phyloP scores from a whole-genome alignment of 2,329 filamentous ascomycete species.

The Amauroascus verrucosus region DNA sequence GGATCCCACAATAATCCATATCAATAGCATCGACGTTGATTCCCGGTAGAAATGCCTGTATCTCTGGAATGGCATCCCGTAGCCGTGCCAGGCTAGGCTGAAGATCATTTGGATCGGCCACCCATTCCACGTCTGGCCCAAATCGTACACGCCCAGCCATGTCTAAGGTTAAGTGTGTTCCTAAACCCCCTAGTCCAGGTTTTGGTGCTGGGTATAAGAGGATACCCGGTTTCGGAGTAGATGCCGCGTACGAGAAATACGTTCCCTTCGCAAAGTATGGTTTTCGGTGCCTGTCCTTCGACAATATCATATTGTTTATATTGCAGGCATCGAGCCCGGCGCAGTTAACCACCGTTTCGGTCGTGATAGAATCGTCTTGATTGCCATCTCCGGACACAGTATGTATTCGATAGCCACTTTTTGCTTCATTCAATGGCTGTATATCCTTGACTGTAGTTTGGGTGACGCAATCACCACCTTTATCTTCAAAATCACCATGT shows the following conservation, averaged over 20 bases:
- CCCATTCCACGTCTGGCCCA: conserved; percentile 93
- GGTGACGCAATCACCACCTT: conserved; percentile 64
- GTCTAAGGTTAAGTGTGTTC: conserved; percentile 89
- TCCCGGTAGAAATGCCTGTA: conserved; percentile 65
- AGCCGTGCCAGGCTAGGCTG: conserved; percentile 55
- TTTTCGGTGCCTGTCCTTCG: conserved; percentile 41
- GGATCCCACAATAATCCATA: conserved; percentile 82
- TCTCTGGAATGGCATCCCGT: conserved; percentile 58
- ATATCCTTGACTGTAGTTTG: conserved; percentile 55
- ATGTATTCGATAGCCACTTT: conserved; percentile 62
- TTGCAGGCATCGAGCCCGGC: conserved; percentile 69
- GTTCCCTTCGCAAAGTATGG: conserved; percentile 87
- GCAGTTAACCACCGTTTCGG: conserved; percentile 71
- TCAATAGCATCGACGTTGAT: conserved; percentile 56
- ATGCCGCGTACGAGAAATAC: conserved; percentile 74
- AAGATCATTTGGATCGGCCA: conserved; percentile 60
- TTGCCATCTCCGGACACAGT: conserved; percentile 34
- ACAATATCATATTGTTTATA: conserved; percentile 71
- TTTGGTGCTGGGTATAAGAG: conserved; percentile 82
- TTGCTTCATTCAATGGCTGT: conserved; percentile 43
- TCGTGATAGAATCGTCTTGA: conserved; percentile 48
- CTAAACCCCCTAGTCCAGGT: conserved; percentile 75
- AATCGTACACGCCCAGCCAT: conserved; percentile 76
- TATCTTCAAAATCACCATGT: conserved; percentile 64
- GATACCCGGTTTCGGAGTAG: conserved; percentile 54